Evolutionary conservation across 257 asterid genomes (phyloP).

Genomic region (Przewalskia tangutica): DNA sequence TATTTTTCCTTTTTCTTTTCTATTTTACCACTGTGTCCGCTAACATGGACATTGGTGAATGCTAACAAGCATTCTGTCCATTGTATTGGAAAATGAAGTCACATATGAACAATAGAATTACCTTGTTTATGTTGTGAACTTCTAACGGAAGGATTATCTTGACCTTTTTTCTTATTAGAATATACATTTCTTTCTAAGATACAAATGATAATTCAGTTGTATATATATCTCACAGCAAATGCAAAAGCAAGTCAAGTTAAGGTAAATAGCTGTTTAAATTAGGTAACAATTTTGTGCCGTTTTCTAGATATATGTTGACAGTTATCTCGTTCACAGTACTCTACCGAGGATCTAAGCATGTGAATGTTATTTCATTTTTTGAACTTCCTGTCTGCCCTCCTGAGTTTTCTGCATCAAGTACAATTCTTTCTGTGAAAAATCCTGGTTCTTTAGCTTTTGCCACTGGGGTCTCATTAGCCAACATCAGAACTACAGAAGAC

Average conservation of each 20-base stretch:
- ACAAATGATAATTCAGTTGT: neutral
- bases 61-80: too few species aligned
- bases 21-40: too few species aligned
- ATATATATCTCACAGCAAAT: neutral
- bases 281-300: neutral
- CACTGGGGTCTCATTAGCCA: neutral
- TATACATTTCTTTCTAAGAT: neutral
- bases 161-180: neutral
- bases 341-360: neutral
- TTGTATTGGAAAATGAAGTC: too few species aligned
- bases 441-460: neutral
- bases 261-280: neutral
- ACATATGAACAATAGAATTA: too few species aligned
- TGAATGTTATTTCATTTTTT: neutral
- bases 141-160: neutral
- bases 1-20: too few species aligned
- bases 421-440: neutral
- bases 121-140: neutral
- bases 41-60: too few species aligned
- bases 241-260: neutral
- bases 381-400: neutral
- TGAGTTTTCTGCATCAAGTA: neutral
- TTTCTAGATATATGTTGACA: too few species aligned
- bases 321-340: neutral
- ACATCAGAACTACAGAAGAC: neutral